Conservation (phyloP, 257 asterid genomes). For the Striga asiatica region DNA sequence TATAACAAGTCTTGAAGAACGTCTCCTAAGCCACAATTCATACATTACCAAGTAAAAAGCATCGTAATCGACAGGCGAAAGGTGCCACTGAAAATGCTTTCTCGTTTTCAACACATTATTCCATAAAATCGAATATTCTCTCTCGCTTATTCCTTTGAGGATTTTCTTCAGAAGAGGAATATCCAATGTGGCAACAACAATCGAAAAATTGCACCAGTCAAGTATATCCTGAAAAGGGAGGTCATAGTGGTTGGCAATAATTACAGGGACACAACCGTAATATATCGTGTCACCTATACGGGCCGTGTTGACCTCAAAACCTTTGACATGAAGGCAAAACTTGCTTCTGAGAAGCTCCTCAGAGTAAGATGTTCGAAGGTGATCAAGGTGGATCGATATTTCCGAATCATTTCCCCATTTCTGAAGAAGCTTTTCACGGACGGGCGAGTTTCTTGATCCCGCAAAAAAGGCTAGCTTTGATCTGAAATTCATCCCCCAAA, state of each 20-base stretch:
- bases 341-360: constrained; percentile 59
- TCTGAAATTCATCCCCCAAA: constrained; percentile 34
- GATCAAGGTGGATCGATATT: constrained; percentile 48
- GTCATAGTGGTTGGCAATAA: constrained; percentile 83
- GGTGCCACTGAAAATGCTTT: constrained; percentile 78
- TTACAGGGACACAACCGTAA: constrained; percentile 77
- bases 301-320: constrained; percentile 89
- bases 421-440: constrained; percentile 71
- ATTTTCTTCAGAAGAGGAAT: constrained; percentile 67
- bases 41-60: constrained; percentile 81
- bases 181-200: constrained; percentile 62
- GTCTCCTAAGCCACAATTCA: constrained; percentile 72
- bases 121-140: constrained; percentile 33
- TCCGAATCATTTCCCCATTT: constrained; percentile 64
- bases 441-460: constrained; percentile 75
- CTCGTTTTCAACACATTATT: constrained; percentile 51
- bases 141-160: constrained; percentile 27
- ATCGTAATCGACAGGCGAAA: constrained; percentile 54
- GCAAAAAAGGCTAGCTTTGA: constrained; percentile 63
- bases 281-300: constrained; percentile 74
- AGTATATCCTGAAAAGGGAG: constrained; percentile 77
- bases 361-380: constrained; percentile 41
- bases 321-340: constrained; percentile 89
- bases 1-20: constrained; percentile 32
- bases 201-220: constrained; percentile 64